Evolutionary conservation across 108 stramenopile genomes (phyloP).

Genomic region (Fistulifera pelliculosa): DNA sequence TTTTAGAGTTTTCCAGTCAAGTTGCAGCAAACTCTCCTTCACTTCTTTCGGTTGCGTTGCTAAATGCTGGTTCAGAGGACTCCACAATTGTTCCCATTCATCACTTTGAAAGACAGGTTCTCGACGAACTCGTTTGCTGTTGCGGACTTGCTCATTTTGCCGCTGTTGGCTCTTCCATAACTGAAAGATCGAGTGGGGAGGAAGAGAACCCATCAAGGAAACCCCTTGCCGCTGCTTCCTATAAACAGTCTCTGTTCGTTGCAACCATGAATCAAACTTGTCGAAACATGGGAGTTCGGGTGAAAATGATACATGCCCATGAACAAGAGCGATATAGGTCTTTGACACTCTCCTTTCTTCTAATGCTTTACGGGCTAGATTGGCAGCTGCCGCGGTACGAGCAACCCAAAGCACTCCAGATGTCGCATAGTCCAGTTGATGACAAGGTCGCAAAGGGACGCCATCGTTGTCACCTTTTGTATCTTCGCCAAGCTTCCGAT

Average conservation of each 20-base stretch:
- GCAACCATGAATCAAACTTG: slow-evolving; percentile 10
- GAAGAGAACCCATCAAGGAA: slow-evolving; percentile 63
- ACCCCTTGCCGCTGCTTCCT: slow-evolving; percentile 34
- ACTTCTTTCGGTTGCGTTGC: slow-evolving; percentile 2
- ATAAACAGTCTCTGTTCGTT: slow-evolving; percentile 28
- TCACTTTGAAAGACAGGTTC: slow-evolving; percentile 8
- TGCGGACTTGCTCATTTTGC: background rate
- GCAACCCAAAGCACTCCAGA: slow-evolving; percentile 66
- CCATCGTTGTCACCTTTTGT: slow-evolving; percentile 40
- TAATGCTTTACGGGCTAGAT: slow-evolving; percentile 41
- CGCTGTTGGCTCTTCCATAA: slow-evolving; percentile 10
- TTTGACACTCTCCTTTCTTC: slow-evolving; percentile 51
- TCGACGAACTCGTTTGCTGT: background rate
- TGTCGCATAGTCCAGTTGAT: slow-evolving; percentile 88
- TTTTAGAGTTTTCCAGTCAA: slow-evolving; percentile 5
- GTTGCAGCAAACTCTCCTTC: slow-evolving; percentile 8
- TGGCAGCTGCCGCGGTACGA: slow-evolving; percentile 43
- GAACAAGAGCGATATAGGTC: slow-evolving; percentile 65
- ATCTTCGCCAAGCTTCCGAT: slow-evolving; percentile 24
- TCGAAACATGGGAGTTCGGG: background rate
- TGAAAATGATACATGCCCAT: slow-evolving; percentile 12
- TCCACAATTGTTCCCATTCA: slow-evolving; percentile 26
- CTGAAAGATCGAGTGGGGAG: slow-evolving; percentile 57
- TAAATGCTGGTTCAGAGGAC: slow-evolving; percentile 9
- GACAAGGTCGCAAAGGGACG: slow-evolving; percentile 48